phyloP scores from a whole-genome alignment of 495 filamentous ascomycete species.

The Aspergillus nanangensis region DNA sequence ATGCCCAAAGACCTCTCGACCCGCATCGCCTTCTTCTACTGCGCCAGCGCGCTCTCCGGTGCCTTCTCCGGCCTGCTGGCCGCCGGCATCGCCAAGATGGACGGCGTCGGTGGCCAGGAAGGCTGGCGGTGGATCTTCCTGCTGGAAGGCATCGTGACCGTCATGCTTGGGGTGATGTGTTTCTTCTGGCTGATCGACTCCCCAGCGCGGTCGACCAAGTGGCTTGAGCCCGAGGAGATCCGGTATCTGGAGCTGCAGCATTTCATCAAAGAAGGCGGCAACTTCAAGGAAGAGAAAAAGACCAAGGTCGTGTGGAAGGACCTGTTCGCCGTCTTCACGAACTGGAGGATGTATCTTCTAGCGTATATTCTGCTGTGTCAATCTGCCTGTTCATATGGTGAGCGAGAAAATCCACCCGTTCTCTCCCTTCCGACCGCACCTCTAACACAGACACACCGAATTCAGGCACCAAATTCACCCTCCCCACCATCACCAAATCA shows the following conservation, averaged over 20 bases:
- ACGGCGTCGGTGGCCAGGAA: constrained; percentile 52
- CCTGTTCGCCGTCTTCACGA: constrained; percentile 14
- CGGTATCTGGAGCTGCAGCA: constrained; percentile 21
- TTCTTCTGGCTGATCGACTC: constrained; percentile 45
- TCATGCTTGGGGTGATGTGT: constrained; percentile 51
- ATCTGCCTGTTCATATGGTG: constrained; percentile 24
- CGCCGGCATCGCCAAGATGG: constrained; percentile 62
- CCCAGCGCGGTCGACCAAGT: constrained; percentile 12
- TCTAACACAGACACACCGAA: background rate
- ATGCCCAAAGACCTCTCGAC: constrained; percentile 24
- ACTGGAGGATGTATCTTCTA: constrained; percentile 25
- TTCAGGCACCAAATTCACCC: constrained; percentile 24
- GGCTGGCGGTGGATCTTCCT: constrained; percentile 76
- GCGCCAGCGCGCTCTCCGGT: constrained; percentile 55
- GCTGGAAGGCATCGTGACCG: constrained; percentile 53
- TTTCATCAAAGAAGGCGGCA: constrained; percentile 29
- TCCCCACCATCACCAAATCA: constrained; percentile 24
- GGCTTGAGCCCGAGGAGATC: constrained; percentile 22
- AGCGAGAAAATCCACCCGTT: too few species aligned
- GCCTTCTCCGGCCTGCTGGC: constrained; percentile 67
- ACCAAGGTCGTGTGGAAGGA: constrained; percentile 16
- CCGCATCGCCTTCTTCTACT: constrained; percentile 57
- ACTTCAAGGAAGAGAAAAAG: constrained; percentile 16
- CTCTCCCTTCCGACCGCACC: background rate
- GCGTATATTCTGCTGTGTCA: constrained; percentile 26